Evolutionary conservation across 1,139 yeast genomes (phyloP).

Genomic region (Hemisphaericaspora xylofermentans): DNA sequence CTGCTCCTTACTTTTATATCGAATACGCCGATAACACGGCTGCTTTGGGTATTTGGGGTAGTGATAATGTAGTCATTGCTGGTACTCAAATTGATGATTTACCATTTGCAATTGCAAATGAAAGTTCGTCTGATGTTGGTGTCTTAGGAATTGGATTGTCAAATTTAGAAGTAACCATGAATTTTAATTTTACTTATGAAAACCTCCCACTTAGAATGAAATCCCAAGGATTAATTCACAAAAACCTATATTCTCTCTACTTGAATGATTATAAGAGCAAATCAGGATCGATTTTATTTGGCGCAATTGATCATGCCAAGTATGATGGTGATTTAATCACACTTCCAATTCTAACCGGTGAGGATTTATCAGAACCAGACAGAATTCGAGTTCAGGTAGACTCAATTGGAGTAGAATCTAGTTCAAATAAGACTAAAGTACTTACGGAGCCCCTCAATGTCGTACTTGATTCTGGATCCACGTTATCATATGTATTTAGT

Average conservation of each 20-base stretch:
- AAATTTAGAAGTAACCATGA: slow-evolving; percentile 45
- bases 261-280: slow-evolving; percentile 30
- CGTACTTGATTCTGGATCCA: slow-evolving; percentile 44
- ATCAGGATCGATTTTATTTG: slow-evolving; percentile 27
- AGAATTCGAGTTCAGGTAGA: slow-evolving; percentile 17
- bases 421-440: slow-evolving; percentile 13
- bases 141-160: slow-evolving; percentile 58
- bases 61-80: slow-evolving; percentile 43
- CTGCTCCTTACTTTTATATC: slow-evolving; percentile 33
- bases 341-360: slow-evolving; percentile 11
- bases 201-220: slow-evolving; percentile 33
- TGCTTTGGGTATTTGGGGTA: slow-evolving; percentile 62
- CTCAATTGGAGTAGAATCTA: slow-evolving; percentile 12
- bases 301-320: slow-evolving; percentile 51
- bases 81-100: slow-evolving; percentile 41
- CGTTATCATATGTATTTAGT: slow-evolving; percentile 37
- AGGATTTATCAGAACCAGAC: slow-evolving; percentile 8
- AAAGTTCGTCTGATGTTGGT: slow-evolving; percentile 43
- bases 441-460: slow-evolving; percentile 26
- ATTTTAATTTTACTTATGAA: slow-evolving; percentile 22
- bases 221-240: slow-evolving; percentile 47
- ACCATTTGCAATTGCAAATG: slow-evolving; percentile 52
- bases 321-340: slow-evolving; percentile 30
- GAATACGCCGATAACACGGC: slow-evolving; percentile 61
- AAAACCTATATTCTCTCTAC: slow-evolving; percentile 53